Percentiles rank a stretch among this genome's conserved stretches.
These are phyloP conservation scores for Berkeleyomyces rouxiae DNA, from an alignment of 2,329 filamentous ascomycete genomes.

Conservation along the genomic window DNA sequence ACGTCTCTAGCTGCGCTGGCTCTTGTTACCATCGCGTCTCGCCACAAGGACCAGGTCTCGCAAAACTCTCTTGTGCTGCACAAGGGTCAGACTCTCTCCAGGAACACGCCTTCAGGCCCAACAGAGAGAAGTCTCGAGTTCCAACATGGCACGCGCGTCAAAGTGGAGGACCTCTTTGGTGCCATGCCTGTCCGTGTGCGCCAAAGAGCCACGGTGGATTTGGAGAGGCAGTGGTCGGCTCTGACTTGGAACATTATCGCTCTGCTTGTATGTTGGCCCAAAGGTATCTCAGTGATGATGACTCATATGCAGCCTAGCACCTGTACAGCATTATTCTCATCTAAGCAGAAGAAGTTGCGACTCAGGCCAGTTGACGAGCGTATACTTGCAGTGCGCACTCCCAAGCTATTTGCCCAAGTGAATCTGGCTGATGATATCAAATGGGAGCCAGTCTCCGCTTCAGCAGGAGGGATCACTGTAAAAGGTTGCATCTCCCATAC, in stretches of 20 bases:
- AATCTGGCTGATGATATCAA: constrained; percentile 32
- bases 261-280: constrained; percentile 54
- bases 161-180: constrained; percentile 69
- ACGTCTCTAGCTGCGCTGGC: constrained; percentile 62
- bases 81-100: constrained; percentile 46
- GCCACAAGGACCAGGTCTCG: constrained; percentile 40
- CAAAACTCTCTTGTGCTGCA: constrained; percentile 54
- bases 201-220: constrained; percentile 41
- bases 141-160: constrained; percentile 57
- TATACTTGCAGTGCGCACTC: constrained; percentile 17
- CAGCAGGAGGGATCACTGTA: constrained; percentile 43
- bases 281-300: constrained; percentile 38
- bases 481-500: constrained; percentile 53
- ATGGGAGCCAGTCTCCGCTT: constrained; percentile 60
- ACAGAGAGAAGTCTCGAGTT: constrained; percentile 39
- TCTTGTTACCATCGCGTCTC: constrained; percentile 60
- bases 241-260: constrained; percentile 43
- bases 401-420: constrained; percentile 47
- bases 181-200: constrained; percentile 83
- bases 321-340: neutral
- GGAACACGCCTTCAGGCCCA: constrained; percentile 43
- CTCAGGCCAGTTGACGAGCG: neutral
- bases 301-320: neutral
- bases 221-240: constrained; percentile 47
- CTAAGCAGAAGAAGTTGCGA: neutral